Base-by-base conservation (phyloP, 2,329 filamentous ascomycete species). In the Botrytis fragariae region DNA sequence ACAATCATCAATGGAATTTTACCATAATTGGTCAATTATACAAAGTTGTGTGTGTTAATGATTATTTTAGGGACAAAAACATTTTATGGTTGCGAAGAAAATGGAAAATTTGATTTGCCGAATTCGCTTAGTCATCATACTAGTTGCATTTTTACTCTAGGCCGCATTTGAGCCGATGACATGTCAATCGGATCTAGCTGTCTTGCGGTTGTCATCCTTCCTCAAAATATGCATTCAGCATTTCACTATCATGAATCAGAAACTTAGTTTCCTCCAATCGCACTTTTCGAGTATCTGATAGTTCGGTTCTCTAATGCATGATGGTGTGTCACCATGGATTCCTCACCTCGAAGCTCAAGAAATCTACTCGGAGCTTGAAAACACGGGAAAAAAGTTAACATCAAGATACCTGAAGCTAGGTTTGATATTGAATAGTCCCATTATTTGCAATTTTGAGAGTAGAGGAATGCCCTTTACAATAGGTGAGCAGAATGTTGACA, bases 1-100 rank as follows among this genome's bases (percentile, higher is more conserved):
- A 45, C 65, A 48, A 67, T 73, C 74, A 71, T 76, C 77, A 75
- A 79, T 60, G 73, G 32, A 74, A 74, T 74, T 75, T 77, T 71
- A 78, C 67, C 63, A 77, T 74, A 57, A 45, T 75, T 74, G 63
- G 57, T 37, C 35, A 20, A 45, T 48, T 51, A 59, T 39, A 18
- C 37, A 37, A 51, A 45, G 20, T 64, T 42, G 59, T 54, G 48
- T 20, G 51, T 22, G 25, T 61, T 42, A 14, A 25, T 59, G 18
- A 29, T 7, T 10, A 2, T 29, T 20, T 57, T 45, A 22, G 44
- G 61, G 44, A 69, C 60, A 59, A 39, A 72, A 48, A 71, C 62
- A 44, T n/a, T 51, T 25, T 48, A 51, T 35, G 42, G 29, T 44
- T 59, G 42, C 16, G 42, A 69, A 16, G 6, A 45, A 59, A 32